Base-by-base conservation (phyloP, 352 stramenopile species). In the Plasmopara muralis region DNA sequence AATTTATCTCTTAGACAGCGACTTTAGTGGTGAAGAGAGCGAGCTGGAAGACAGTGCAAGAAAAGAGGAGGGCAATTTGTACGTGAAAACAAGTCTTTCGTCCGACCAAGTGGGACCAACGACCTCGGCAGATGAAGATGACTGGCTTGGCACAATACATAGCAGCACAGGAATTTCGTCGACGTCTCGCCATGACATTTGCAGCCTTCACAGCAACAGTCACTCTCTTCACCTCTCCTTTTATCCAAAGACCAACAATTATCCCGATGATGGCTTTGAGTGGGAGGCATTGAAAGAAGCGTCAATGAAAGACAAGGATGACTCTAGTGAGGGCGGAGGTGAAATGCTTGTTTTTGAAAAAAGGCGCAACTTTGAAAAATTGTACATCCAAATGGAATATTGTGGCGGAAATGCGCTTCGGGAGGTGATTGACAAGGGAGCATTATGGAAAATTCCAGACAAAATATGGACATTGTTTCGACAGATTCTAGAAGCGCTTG, bases 381-480 rank as follows among this genome's bases (percentile, higher is more conserved):
- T 97, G 48, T 95, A 92, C 57, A 96, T 96, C 55, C 87, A 98
- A 66, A 98, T 98, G 94, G 89, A 98, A 66, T 98, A 93, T 60
- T 98, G 95, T 45, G 77, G 94, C 42, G 74, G 85, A 8, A 97
- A 95, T 44, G 96, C 93, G 25, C 70, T 98, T 33, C 72, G 92
- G 49, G 88, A 97, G 40, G 77, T 98, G 33, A 98, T 98, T 53
- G 93, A 98, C 60, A 86, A 97, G 43, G 77, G 76, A 13, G 62
- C 63, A 0, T 61, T 97, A 25, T 89, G 68, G 50, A 74, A 85
- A 64, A 70, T 91, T n/a, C 68, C 76, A 2, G 81, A 93, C 53
- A 92, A 95, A 53, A 91, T 97, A 29, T 98, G 92, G 93, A 95
- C 86, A 31, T 79, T 97, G 40, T 88, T 97, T 37, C 87, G 91